Base-by-base conservation (phyloP, 179 eudicot species). In the Silene noctiflora region DNA sequence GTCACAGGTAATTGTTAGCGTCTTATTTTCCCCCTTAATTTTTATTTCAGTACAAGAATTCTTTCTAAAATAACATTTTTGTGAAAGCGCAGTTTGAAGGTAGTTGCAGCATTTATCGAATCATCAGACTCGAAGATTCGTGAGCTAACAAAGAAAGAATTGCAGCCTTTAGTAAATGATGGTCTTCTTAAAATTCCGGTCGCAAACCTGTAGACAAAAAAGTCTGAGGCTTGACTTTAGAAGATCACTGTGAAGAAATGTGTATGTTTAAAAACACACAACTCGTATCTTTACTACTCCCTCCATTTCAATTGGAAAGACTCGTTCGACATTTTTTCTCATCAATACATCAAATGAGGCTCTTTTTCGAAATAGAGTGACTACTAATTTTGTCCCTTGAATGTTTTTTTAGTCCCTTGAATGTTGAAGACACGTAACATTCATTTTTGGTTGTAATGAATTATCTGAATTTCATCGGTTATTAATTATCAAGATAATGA, bases 71-170 rank as follows among this genome's bases (percentile, higher is more conserved):
- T 51, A 29, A 9, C 31, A 44, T 35, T 24, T 59, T 63, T 31
- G 35, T 20, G 69, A 24, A 60, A 65, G 42, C 79, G 79, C 85
- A 94, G 98, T 75, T 82, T 86, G 1, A 93, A 89, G 87, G 88
- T 95, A 16, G 81, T 95, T 25, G 75, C 76, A 73, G 96, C 99
- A 6, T 93, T 80, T 69, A 51, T 88, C 63, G 97, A 95, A 75
- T 87, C 93, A 25, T 78, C 93, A 0, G 86, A 93, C 78, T 33
- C 89, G 9, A 60, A 67, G 16, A 85, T 90, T 16, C 84, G 81
- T 9, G 78, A 85, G 55, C 74, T 88, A 80, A 87, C 91, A 14
- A 85, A 81, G 70, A 63, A 86, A 51, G 96, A 91, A 77, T 74
- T 94, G 81, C 90, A 91, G 84, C 97, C 95, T 71, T 73, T 94